Base-by-base conservation (phyloP, 2,329 filamentous ascomycete species). In the Fusarium drepaniforme region DNA sequence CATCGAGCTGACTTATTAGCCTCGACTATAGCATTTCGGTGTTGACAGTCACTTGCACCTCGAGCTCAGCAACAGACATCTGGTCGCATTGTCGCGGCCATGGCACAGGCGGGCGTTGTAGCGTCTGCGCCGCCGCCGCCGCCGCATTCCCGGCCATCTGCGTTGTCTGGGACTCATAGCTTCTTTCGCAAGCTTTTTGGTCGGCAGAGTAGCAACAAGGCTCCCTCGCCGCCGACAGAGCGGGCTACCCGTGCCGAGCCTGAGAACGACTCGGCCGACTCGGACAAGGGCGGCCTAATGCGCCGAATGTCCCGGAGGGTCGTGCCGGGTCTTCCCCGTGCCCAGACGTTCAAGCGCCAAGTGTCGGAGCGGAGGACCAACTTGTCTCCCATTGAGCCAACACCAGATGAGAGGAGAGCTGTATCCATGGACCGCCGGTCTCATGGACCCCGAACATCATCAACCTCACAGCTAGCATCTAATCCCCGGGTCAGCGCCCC, bases 291-390 rank as follows among this genome's bases (percentile, higher is more conserved):
- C 25, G 83, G 82, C 51, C 68, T 85, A 57, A 82, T 84, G 38
- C 84, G 85, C 64, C 86, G 86, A 70, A 81, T 84, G 70, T 85
- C 86, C 35, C 84, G 90, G 75, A 91, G 88, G 79, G 94, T 95
- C n/a, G 91, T 96, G 18, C 93, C 95, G 21, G 93, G 93, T 18
- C 85, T 98, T 42, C 94, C 95, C 44, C 90, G 94, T 59, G 87
- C 92, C 6, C 90, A 93, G 77, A 97, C 94, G 0, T 95, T 97
- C 84, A 93, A 92, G 83, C 90, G 95, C 78, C 94, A 96, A 82
- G 90, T 93, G 81, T 96, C 94, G 33, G 96, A 98, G 83, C 89
- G 90, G 73, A 90, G 95, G 76, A 91, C 93, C 77, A 92, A 91
- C 78, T 87, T 97, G 64, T 87, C 93, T 69, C 91, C 93, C 53